phyloP scores from a whole-genome alignment of 768 basidiomycete genomes.

The Tricholoma sp. region DNA sequence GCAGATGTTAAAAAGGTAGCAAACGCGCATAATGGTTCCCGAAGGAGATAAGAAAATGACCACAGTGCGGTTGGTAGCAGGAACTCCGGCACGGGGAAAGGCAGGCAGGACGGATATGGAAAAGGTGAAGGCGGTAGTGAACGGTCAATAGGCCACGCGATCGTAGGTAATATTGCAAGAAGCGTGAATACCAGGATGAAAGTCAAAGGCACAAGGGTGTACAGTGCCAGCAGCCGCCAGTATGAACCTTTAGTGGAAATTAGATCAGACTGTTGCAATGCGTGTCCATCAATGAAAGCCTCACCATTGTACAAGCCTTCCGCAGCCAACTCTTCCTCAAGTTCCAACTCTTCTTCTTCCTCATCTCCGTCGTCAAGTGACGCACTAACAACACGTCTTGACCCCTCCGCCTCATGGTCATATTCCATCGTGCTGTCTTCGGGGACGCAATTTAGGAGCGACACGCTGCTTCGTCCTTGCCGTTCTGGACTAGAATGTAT shows the following conservation, averaged over 20 bases:
- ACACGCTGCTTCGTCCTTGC: slow-evolving; percentile 19
- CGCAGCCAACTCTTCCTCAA: slow-evolving; percentile 41
- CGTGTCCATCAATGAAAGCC: slow-evolving; percentile 8
- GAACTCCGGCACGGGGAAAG: slow-evolving; percentile 62
- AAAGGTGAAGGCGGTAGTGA: slow-evolving; percentile 22
- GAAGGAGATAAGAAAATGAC: slow-evolving; percentile 50
- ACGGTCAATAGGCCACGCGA: slow-evolving; percentile 40
- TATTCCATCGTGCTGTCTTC: slow-evolving; percentile 28
- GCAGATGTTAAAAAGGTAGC: slow-evolving; percentile 24
- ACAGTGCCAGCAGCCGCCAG: slow-evolving; percentile 44
- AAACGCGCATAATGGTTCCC: slow-evolving; percentile 40
- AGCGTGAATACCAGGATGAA: slow-evolving; percentile 43
- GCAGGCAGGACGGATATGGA: slow-evolving; percentile 45
- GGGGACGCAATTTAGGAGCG: slow-evolving; percentile 28
- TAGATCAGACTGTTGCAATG: neutral
- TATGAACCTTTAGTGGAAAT: slow-evolving; percentile 51
- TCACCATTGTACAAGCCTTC: slow-evolving; percentile 46
- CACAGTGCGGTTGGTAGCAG: slow-evolving; percentile 58
- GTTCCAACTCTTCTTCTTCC: slow-evolving; percentile 25
- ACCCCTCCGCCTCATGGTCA: slow-evolving; percentile 1
- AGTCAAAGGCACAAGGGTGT: slow-evolving; percentile 55
- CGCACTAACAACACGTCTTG: slow-evolving; percentile 11
- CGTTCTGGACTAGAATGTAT: slow-evolving; percentile 28
- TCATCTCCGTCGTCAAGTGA: slow-evolving; percentile 25
- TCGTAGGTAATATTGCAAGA: slow-evolving; percentile 44